phyloP scores from a whole-genome alignment of 2,329 filamentous ascomycete species.

The Botrytis elliptica region DNA sequence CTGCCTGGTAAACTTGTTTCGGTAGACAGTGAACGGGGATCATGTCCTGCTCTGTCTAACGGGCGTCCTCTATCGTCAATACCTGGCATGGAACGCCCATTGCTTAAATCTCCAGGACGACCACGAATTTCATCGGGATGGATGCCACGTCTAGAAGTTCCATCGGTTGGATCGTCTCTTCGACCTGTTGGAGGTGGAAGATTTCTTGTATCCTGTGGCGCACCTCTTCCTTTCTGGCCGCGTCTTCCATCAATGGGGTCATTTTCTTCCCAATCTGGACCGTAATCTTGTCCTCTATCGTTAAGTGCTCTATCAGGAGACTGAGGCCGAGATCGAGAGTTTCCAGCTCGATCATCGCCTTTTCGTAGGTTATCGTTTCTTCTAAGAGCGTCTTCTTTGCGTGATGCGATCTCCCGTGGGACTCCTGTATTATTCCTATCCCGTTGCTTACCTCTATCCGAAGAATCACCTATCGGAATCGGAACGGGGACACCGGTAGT shows the following conservation, averaged over 20 bases:
- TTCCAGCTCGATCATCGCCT: background rate
- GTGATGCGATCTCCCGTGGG: background rate
- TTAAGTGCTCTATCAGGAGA: background rate
- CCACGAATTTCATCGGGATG: background rate
- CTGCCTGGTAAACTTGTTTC: background rate
- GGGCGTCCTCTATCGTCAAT: background rate
- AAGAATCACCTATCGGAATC: background rate
- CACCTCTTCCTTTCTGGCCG: background rate
- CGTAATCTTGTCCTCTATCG: background rate
- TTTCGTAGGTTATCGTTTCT: background rate
- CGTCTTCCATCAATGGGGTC: background rate
- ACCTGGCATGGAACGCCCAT: background rate
- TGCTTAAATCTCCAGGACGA: background rate
- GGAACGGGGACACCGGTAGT: background rate
- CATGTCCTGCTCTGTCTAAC: background rate
- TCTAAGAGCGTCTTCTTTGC: background rate
- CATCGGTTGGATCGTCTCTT: background rate
- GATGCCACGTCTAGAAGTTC: background rate
- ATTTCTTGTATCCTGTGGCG: background rate
- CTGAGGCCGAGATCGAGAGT: background rate
- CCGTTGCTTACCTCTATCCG: background rate
- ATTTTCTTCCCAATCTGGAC: background rate
- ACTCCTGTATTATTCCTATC: background rate
- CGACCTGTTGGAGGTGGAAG: background rate
- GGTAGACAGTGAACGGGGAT: background rate